Evolutionary conservation across 441 rosid species (phyloP).

Genomic region (Biscutella auriculata): DNA sequence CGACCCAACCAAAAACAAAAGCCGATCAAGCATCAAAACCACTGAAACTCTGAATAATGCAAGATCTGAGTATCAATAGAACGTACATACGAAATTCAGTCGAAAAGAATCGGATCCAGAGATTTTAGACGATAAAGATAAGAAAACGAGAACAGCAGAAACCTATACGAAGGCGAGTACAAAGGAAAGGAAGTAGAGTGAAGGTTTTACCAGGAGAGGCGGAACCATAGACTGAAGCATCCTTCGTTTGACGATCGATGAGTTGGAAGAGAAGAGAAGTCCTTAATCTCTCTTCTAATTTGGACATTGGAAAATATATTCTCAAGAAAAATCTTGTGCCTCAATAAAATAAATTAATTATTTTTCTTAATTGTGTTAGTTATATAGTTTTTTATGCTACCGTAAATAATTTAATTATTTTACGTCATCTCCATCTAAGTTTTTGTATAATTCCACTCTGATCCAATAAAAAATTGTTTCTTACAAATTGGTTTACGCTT

Average conservation of each 20-base stretch:
- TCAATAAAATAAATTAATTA: neutral
- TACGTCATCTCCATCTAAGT: neutral
- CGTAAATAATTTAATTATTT: neutral
- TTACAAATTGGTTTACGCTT: neutral
- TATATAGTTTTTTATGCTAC: neutral
- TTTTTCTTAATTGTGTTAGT: too few relatives aligned
- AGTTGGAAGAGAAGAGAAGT: constrained; percentile 15
- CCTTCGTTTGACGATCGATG: constrained; percentile 22
- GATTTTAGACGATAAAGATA: neutral
- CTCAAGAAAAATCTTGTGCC: neutral
- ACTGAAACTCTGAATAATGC: neutral
- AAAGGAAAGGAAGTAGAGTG: neutral
- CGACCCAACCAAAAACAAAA: neutral
- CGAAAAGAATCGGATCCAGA: constrained; percentile 19
- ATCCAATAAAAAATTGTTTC: neutral
- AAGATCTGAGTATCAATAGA: constrained; percentile 15
- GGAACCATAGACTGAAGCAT: constrained; percentile 3
- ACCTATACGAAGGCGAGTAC: neutral
- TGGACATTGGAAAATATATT: neutral
- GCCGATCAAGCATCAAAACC: constrained; percentile 16
- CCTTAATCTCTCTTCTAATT: constrained; percentile 18
- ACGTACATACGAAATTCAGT: neutral
- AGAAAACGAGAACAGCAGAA: neutral
- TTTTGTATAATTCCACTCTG: neutral
- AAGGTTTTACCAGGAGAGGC: neutral